These are phyloP conservation scores for Dothideomycetidae sp. DNA, from an alignment of 2,329 filamentous ascomycete genomes.

Conservation along the genomic window DNA sequence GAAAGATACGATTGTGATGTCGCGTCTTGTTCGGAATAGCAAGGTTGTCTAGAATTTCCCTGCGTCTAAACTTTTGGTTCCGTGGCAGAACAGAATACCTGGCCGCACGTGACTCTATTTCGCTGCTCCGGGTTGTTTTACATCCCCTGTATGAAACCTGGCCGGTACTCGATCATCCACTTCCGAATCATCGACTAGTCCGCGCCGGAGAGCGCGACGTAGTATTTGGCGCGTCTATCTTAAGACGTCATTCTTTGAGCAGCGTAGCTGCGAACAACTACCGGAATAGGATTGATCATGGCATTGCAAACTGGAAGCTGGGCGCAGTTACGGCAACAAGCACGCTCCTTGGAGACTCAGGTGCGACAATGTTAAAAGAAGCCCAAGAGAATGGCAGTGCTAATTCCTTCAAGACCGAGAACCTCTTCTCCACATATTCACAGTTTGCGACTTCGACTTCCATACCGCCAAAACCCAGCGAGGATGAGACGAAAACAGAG, in stretches of 20 bases:
- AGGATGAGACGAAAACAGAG: conserved; percentile 71
- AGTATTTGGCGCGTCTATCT: no score
- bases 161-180: no score
- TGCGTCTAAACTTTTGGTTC: no score
- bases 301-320: conserved; percentile 39
- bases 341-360: conserved; percentile 76
- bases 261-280: not conserved
- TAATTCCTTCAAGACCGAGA: conserved; percentile 54
- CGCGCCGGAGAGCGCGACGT: no score
- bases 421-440: conserved; percentile 69
- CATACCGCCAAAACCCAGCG: conserved; percentile 67
- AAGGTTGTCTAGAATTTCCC: no score
- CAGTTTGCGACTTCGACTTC: conserved; percentile 73
- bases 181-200: no score
- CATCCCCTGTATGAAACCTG: conserved; percentile 1
- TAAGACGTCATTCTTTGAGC: no score
- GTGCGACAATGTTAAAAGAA: conserved; percentile 35
- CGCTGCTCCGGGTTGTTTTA: no score
- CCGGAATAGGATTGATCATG: conserved; percentile 1
- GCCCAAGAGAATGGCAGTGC: not conserved
- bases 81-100: no score
- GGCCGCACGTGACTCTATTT: no score
- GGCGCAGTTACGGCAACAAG: conserved; percentile 89
- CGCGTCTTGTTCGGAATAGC: no score
- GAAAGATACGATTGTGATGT: no score